A percentile compares a stretch with the other conserved stretches of the same genome.
These are phyloP conservation scores for Candida boleticola DNA, from an alignment of 805 yeast genomes.

Conservation along the genomic window DNA sequence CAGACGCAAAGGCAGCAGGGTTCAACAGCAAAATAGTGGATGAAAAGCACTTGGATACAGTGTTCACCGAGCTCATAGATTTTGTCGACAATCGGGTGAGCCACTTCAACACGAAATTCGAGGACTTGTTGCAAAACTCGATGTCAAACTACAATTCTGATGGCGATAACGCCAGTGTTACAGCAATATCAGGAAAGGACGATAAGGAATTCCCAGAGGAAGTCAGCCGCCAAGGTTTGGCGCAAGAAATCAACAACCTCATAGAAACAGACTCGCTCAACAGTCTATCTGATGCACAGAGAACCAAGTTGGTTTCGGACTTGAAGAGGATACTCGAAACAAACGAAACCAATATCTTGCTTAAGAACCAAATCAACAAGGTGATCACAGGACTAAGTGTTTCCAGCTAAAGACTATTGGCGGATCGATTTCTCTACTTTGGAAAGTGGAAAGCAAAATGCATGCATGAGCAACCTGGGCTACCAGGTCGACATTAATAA, in stretches of 20 bases:
- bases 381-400: background rate
- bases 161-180: constrained; percentile 14
- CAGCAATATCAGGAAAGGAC: background rate
- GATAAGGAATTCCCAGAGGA: background rate
- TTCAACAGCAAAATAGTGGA: constrained; percentile 10
- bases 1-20: constrained; percentile 4
- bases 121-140: constrained; percentile 13
- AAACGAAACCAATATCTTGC: background rate
- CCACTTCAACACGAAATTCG: constrained; percentile 21
- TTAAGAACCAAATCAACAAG: background rate
- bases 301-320: background rate
- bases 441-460: too few species aligned
- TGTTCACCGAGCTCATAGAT: constrained; percentile 21
- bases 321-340: background rate
- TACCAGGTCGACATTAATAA: too few species aligned
- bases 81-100: constrained; percentile 19
- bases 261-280: background rate
- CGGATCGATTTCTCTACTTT: too few species aligned
- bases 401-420: too few species aligned
- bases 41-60: constrained; percentile 17
- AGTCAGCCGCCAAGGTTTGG: background rate
- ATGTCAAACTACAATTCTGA: constrained; percentile 12
- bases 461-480: too few species aligned
- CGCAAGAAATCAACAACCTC: background rate
- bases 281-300: too few species aligned